Evolutionary conservation across 1,139 yeast genomes (phyloP).

Genomic region (Yamadazyma pseudoaaseri): DNA sequence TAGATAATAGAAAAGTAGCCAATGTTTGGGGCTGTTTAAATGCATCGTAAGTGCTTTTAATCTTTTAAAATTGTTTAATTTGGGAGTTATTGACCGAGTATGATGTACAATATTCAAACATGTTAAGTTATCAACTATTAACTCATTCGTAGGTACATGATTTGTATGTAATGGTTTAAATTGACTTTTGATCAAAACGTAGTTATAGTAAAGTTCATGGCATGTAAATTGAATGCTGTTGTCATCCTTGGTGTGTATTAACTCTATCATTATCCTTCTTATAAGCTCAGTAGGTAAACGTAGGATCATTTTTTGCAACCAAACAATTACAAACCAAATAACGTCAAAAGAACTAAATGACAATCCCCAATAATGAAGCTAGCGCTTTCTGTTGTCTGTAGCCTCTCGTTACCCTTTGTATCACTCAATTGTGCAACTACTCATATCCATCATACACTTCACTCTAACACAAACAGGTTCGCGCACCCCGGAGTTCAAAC

Average conservation of each 20-base stretch:
- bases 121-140: not conserved
- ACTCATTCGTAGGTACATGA: not conserved
- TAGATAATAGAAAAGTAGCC: not conserved
- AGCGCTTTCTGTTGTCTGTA: too few relatives aligned
- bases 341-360: too few relatives aligned
- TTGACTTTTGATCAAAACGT: not conserved
- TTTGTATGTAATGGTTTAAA: not conserved
- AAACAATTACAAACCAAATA: not conserved
- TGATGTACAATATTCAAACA: not conserved
- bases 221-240: conserved; percentile 3
- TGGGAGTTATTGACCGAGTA: not conserved
- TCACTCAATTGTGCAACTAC: too few relatives aligned
- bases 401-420: too few relatives aligned
- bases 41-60: not conserved
- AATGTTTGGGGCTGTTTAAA: not conserved
- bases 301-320: conserved; percentile 7
- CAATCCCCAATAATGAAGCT: too few relatives aligned
- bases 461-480: too few relatives aligned
- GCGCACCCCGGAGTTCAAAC: conserved; percentile 6
- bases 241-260: not conserved
- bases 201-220: not conserved
- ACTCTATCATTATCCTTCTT: not conserved
- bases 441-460: too few relatives aligned
- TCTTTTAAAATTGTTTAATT: not conserved
- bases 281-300: conserved; percentile 4